Conservation (phyloP, 2,329 filamentous ascomycete species). For the Apiospora malaysiana region DNA sequence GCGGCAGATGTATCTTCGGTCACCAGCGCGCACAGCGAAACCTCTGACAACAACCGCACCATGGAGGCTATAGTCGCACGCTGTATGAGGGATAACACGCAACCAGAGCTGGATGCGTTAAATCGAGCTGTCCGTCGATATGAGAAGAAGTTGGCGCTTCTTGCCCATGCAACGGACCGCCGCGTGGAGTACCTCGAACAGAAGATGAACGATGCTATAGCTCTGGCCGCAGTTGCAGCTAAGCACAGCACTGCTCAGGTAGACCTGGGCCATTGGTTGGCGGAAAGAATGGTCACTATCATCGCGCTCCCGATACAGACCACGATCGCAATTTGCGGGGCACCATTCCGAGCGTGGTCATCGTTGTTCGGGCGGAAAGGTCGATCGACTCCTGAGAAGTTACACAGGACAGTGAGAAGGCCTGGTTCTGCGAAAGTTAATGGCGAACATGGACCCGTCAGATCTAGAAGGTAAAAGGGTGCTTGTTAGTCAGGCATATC, state of each 20-base stretch:
- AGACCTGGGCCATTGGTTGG: constrained; percentile 45
- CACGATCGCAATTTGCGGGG: constrained; percentile 45
- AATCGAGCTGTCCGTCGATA: constrained; percentile 89
- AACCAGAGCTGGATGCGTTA: constrained; percentile 72
- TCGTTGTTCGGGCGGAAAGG: constrained; percentile 41
- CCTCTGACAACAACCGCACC: constrained; percentile 28
- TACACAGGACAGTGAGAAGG: constrained; percentile 31
- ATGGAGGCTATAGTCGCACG: constrained; percentile 26
- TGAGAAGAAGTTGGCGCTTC: constrained; percentile 83
- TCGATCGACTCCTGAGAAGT: constrained; percentile 37
- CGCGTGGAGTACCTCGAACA: constrained; percentile 75
- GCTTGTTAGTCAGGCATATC: constrained; percentile 34
- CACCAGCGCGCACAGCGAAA: constrained; percentile 32
- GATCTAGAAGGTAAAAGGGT: constrained; percentile 5
- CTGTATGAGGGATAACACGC: constrained; percentile 31
- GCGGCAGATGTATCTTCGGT: constrained; percentile 33
- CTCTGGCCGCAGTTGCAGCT: constrained; percentile 79
- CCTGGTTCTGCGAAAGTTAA: constrained; percentile 29
- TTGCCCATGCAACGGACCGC: constrained; percentile 77
- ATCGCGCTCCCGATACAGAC: constrained; percentile 51
- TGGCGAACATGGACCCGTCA: constrained; percentile 34
- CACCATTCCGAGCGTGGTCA: constrained; percentile 49
- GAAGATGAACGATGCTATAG: constrained; percentile 76
- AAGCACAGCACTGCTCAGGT: constrained; percentile 50
- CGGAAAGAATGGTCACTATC: constrained; percentile 43